These are phyloP conservation scores for Stemphylium lycopersici DNA, from an alignment of 2,329 filamentous ascomycete species.

Conservation along the genomic window DNA sequence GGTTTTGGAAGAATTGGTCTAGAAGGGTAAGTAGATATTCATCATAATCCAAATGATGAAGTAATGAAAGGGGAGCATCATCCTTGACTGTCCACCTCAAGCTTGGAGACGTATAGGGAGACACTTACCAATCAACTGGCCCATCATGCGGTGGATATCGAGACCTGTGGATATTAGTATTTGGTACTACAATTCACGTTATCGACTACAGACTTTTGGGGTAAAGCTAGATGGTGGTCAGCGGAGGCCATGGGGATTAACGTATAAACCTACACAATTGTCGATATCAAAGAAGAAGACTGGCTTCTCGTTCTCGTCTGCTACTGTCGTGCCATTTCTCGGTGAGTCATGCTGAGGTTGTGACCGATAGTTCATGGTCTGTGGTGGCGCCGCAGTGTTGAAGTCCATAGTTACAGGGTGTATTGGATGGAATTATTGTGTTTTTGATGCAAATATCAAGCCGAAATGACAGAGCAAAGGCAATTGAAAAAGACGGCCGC, in stretches of 20 bases:
- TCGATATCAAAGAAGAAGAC: constrained; percentile 91
- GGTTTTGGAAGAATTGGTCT: constrained; percentile 68
- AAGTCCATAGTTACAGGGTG: neutral
- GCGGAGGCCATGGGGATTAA: neutral
- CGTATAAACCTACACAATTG: constrained; percentile 73
- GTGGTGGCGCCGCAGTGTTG: constrained; percentile 12
- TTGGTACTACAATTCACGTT: neutral
- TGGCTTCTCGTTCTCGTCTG: constrained; percentile 49
- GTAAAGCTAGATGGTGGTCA: constrained; percentile 66
- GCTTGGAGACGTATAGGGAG: constrained; percentile 12
- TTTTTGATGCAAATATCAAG: neutral
- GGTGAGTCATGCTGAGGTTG: constrained; percentile 9
- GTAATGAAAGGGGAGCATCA: neutral
- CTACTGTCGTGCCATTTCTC: constrained; percentile 22
- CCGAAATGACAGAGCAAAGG: neutral
- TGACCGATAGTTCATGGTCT: constrained; percentile 11
- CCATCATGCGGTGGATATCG: constrained; percentile 89
- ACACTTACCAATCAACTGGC: constrained; percentile 70
- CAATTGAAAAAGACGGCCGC: neutral
- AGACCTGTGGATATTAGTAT: constrained; percentile 59
- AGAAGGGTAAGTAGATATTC: constrained; percentile 5
- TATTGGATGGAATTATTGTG: neutral
- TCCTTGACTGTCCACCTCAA: neutral
- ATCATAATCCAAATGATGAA: neutral
- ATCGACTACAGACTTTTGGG: constrained; percentile 69